Percentiles rank a stretch among this genome's conserved stretches.
phyloP scores from a whole-genome alignment of 1,139 yeast species.

The Kodamaea arcana region DNA sequence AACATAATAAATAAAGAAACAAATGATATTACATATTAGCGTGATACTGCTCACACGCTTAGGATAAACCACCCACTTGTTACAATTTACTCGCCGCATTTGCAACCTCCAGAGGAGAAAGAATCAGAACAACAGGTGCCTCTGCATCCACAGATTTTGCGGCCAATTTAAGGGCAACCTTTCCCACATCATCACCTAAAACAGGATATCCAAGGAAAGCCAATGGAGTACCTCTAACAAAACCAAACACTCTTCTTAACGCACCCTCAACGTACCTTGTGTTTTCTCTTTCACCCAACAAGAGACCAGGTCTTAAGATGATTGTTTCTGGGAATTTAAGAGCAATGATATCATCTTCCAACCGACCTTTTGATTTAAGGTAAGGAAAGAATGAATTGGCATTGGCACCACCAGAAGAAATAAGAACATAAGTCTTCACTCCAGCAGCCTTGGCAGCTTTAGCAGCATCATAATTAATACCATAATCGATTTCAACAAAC shows the following conservation, averaged over 20 bases:
- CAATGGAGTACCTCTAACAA: background rate
- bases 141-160: background rate
- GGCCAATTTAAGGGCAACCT: background rate
- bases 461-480: constrained; percentile 60
- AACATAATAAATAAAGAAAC: no score
- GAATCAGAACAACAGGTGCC: background rate
- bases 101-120: background rate
- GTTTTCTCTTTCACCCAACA: constrained; percentile 57
- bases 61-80: no score
- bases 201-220: constrained; percentile 2
- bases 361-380: constrained; percentile 55
- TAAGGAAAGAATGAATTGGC: constrained; percentile 50
- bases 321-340: constrained; percentile 63
- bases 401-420: constrained; percentile 60
- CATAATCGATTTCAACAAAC: constrained; percentile 67
- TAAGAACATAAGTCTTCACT: constrained; percentile 56
- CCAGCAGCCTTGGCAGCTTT: constrained; percentile 67
- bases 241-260: background rate
- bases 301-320: constrained; percentile 66
- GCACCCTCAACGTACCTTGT: background rate
- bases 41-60: no score
- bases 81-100: no score
- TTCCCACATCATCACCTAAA: background rate
- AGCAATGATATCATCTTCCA: constrained; percentile 55
- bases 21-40: no score